These are phyloP conservation scores for Penicillium riverlandense DNA, from an alignment of 495 filamentous ascomycete genomes.

Conservation along the genomic window DNA sequence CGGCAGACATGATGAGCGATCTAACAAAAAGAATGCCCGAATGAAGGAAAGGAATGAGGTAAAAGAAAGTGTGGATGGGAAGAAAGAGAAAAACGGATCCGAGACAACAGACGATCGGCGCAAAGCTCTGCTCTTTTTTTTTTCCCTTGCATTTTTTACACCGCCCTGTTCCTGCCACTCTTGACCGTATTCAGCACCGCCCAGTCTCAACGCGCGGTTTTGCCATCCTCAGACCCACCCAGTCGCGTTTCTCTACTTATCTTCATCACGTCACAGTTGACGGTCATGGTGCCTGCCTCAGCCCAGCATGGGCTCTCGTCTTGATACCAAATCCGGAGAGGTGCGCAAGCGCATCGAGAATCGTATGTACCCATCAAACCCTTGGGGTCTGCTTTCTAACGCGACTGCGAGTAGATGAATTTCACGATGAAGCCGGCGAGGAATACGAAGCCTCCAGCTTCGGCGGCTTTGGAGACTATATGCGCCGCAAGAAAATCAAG, in stretches of 20 bases:
- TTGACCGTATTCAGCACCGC: constrained; percentile 16
- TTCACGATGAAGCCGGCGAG: constrained; percentile 70
- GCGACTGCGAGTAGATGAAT: constrained; percentile 37
- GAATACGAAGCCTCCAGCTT: constrained; percentile 86
- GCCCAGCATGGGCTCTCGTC: constrained; percentile 68
- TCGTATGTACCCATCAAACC: constrained; percentile 31
- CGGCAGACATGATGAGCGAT: constrained; percentile 39
- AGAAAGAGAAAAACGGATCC: constrained; percentile 19
- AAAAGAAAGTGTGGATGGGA: constrained; percentile 18
- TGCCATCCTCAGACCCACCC: neutral
- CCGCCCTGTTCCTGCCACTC: constrained; percentile 16
- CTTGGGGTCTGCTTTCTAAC: constrained; percentile 7
- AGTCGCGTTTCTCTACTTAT: too few relatives aligned
- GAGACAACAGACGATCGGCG: constrained; percentile 16
- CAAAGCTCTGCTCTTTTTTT: constrained; percentile 19
- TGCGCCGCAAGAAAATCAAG: constrained; percentile 90
- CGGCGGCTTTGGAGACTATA: constrained; percentile 84
- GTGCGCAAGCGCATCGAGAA: constrained; percentile 80
- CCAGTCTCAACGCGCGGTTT: constrained; percentile 12
- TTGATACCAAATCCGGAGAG: constrained; percentile 66
- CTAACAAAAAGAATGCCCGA: constrained; percentile 4
- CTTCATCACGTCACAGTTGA: neutral
- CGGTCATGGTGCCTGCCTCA: constrained; percentile 13
- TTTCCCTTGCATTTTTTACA: constrained; percentile 14
- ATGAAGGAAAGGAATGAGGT: constrained; percentile 13